A percentile compares a stretch with the other conserved stretches of the same genome.
Evolutionary conservation across 441 rosid species (phyloP).

Genomic region (California macrophylla): DNA sequence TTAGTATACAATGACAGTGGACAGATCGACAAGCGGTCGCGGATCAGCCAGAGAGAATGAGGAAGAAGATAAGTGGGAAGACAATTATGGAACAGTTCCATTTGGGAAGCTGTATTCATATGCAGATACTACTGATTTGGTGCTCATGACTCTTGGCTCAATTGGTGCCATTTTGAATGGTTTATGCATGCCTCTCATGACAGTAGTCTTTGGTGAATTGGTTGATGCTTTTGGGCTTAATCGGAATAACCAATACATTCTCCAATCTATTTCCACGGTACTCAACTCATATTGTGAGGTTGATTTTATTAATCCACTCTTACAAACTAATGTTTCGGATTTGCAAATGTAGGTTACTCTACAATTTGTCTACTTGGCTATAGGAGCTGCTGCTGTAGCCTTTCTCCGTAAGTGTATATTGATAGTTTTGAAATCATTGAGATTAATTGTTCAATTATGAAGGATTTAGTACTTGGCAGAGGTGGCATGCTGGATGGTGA

Average conservation of each 20-base stretch:
- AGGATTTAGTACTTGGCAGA: conserved; percentile 30
- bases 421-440: neutral
- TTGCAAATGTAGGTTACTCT: conserved; percentile 36
- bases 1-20: neutral
- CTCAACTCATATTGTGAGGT: neutral
- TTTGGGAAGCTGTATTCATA: conserved; percentile 52
- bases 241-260: conserved; percentile 27
- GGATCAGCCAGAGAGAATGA: neutral
- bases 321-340: neutral
- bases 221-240: conserved; percentile 45
- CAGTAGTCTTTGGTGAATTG: conserved; percentile 48
- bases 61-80: neutral
- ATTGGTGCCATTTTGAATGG: conserved; percentile 53
- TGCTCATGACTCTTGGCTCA: conserved; percentile 51
- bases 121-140: conserved; percentile 39
- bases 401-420: conserved; percentile 50
- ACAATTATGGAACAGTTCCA: conserved; percentile 29
- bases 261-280: conserved; percentile 41
- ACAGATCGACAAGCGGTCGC: neutral
- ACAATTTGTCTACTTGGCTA: conserved; percentile 43
- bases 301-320: neutral
- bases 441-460: no score
- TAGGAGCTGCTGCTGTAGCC: conserved; percentile 42
- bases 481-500: conserved; percentile 76
- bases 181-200: conserved; percentile 38